Evolutionary conservation across 2,329 filamentous ascomycete genomes (phyloP).

Genomic region (Camillea tinctor): DNA sequence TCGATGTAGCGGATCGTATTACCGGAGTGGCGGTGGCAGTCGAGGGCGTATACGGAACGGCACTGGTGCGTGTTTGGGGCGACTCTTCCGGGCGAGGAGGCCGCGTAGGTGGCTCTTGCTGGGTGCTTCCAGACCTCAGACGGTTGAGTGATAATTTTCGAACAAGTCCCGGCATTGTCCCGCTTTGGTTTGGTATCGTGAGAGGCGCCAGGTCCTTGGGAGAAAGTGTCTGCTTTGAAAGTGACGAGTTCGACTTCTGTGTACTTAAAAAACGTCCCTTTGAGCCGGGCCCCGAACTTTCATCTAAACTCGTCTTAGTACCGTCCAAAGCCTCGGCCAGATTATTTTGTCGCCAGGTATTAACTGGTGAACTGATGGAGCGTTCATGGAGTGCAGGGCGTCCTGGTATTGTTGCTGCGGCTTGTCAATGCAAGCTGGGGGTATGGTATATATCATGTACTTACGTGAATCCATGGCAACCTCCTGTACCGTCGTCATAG

Average conservation of each 20-base stretch:
- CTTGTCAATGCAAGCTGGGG: slow-evolving; percentile 21
- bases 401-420: slow-evolving; percentile 64
- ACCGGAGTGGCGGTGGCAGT: slow-evolving; percentile 41
- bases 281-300: slow-evolving; percentile 7
- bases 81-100: slow-evolving; percentile 47
- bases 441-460: slow-evolving; percentile 30
- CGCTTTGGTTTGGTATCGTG: slow-evolving; percentile 49
- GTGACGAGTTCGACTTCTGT: slow-evolving; percentile 8
- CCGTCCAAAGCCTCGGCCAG: slow-evolving; percentile 37
- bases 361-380: slow-evolving; percentile 60
- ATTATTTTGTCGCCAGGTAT: slow-evolving; percentile 46
- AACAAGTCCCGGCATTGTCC: slow-evolving; percentile 32
- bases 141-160: slow-evolving; percentile 44
- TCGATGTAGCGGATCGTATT: slow-evolving; percentile 47
- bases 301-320: slow-evolving; percentile 29
- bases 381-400: slow-evolving; percentile 63
- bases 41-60: slow-evolving; percentile 40
- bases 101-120: slow-evolving; percentile 40
- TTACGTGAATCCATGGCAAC: slow-evolving; percentile 68
- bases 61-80: slow-evolving; percentile 43
- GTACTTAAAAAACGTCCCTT: background rate
- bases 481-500: slow-evolving; percentile 69
- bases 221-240: slow-evolving; percentile 42
- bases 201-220: slow-evolving; percentile 56
- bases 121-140: slow-evolving; percentile 45